These are phyloP conservation scores for Nematodospora anomalae DNA, from an alignment of 1,139 yeast genomes.

Conservation along the genomic window DNA sequence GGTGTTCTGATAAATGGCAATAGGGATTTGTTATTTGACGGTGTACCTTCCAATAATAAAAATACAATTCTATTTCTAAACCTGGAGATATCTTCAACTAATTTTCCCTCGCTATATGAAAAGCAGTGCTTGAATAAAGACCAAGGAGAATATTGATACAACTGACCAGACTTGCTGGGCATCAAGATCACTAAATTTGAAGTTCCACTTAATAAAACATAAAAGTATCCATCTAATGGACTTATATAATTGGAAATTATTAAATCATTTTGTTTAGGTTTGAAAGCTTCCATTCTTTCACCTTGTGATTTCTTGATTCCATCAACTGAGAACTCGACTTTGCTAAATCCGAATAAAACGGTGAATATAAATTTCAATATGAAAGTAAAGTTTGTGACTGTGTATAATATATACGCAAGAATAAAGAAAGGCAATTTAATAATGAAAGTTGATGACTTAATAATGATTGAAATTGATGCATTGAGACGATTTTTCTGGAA, in stretches of 20 bases:
- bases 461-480: slow-evolving; percentile 6
- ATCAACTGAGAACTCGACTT: slow-evolving; percentile 46
- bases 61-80: slow-evolving; percentile 40
- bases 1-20: slow-evolving; percentile 42
- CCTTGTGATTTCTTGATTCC: slow-evolving; percentile 50
- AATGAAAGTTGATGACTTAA: slow-evolving; percentile 20
- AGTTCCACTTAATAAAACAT: slow-evolving; percentile 8
- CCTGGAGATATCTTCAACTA: slow-evolving; percentile 21
- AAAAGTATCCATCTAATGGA: slow-evolving; percentile 53
- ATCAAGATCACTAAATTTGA: slow-evolving; percentile 40
- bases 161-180: slow-evolving; percentile 40
- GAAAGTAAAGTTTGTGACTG: slow-evolving; percentile 19
- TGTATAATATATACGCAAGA: slow-evolving; percentile 17
- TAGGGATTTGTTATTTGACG: slow-evolving; percentile 63
- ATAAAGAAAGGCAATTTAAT: slow-evolving; percentile 31
- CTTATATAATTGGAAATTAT: slow-evolving; percentile 54
- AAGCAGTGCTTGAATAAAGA: slow-evolving; percentile 39
- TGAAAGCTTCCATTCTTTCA: slow-evolving; percentile 27
- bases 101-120: slow-evolving; percentile 17
- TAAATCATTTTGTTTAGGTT: slow-evolving; percentile 45
- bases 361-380: slow-evolving; percentile 18
- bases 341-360: slow-evolving; percentile 27
- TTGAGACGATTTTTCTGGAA: slow-evolving; percentile 9
- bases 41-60: slow-evolving; percentile 65
- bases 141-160: slow-evolving; percentile 35